Conservation (phyloP, 169 alveolate genomes). For the Theileria orientalis region DNA sequence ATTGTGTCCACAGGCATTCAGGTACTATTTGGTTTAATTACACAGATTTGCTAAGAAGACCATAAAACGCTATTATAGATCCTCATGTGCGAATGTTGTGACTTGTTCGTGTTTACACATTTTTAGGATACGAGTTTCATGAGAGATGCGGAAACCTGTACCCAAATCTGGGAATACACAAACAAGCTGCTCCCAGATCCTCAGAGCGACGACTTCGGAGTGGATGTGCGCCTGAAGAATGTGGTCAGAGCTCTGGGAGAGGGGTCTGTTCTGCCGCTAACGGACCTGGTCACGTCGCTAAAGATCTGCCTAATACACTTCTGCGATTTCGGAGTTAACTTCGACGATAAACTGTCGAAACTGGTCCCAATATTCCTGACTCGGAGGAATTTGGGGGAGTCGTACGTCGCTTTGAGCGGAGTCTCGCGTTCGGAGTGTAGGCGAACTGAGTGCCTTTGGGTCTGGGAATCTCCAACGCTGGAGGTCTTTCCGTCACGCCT, state of each 20-base stretch:
- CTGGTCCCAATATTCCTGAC: slow-evolving; percentile 30
- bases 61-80: no score
- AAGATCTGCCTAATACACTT: slow-evolving; percentile 4
- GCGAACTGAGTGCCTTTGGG: slow-evolving; percentile 55
- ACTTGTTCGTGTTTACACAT: no score
- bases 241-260: slow-evolving; percentile 55
- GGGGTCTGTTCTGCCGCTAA: slow-evolving; percentile 37
- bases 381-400: slow-evolving; percentile 55
- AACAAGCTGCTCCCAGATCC: not conserved
- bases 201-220: slow-evolving; percentile 34
- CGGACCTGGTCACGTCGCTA: slow-evolving; percentile 19
- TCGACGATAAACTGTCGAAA: slow-evolving; percentile 9
- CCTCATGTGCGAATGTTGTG: no score
- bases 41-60: no score
- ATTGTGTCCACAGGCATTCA: slow-evolving; percentile 48
- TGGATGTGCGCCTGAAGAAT: slow-evolving; percentile 35
- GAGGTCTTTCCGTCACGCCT: slow-evolving; percentile 45
- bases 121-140: slow-evolving; percentile 60
- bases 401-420: slow-evolving; percentile 3
- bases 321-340: slow-evolving; percentile 4
- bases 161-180: slow-evolving; percentile 31
- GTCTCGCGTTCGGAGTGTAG: slow-evolving; percentile 27
- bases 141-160: slow-evolving; percentile 37
- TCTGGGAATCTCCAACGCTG: slow-evolving; percentile 59
- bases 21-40: no score